A percentile compares a stretch with the other conserved stretches of the same genome.
Evolutionary conservation across 2,329 filamentous ascomycete genomes (phyloP).

Genomic region (Fusarium mundagurra): DNA sequence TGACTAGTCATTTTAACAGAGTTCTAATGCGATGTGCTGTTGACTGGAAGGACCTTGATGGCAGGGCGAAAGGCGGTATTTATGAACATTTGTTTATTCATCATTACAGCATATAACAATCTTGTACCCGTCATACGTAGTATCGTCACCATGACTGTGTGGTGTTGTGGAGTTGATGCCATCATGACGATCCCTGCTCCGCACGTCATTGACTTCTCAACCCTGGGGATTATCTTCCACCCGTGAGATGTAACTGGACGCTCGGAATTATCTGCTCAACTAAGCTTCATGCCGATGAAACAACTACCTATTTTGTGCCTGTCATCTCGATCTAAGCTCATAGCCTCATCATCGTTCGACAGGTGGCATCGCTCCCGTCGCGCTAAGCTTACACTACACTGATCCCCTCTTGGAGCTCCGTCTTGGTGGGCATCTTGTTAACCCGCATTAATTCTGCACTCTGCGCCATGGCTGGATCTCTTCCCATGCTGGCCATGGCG

Average conservation of each 20-base stretch:
- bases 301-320: constrained; percentile 18
- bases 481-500: constrained; percentile 89
- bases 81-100: background rate
- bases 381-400: constrained; percentile 57
- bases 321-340: constrained; percentile 25
- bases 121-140: constrained; percentile 13
- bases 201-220: constrained; percentile 35
- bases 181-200: constrained; percentile 27
- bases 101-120: constrained; percentile 14
- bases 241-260: constrained; percentile 1
- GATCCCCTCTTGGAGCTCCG: constrained; percentile 72
- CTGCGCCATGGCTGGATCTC: constrained; percentile 87
- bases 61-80: constrained; percentile 5
- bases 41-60: background rate
- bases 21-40: background rate
- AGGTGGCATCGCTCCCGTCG: constrained; percentile 28
- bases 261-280: constrained; percentile 1
- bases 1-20: constrained; percentile 54
- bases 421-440: constrained; percentile 85
- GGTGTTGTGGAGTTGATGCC: constrained; percentile 23
- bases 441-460: constrained; percentile 85
- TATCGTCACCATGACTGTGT: constrained; percentile 28
- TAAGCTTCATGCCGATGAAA: constrained; percentile 3
- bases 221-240: background rate
- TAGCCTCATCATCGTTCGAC: constrained; percentile 11